These are phyloP conservation scores for Fraxinus americana DNA, from an alignment of 257 asterid genomes.

Conservation along the genomic window DNA sequence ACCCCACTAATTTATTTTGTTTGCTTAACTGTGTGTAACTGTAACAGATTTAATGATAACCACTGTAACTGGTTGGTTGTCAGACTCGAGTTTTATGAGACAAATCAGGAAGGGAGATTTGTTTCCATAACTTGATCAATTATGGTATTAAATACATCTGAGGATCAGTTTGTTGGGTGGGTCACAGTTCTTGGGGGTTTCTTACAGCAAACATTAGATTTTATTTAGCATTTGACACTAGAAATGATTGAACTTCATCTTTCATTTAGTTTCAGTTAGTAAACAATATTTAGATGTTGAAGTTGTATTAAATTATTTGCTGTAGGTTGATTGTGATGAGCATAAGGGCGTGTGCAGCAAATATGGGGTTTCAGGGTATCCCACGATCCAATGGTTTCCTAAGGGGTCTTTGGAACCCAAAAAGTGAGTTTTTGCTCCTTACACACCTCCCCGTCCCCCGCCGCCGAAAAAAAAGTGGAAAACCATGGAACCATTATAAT, in stretches of 20 bases:
- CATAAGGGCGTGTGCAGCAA: slow-evolving; percentile 83
- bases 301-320: slow-evolving; percentile 9
- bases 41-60: background rate
- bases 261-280: background rate
- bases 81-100: background rate
- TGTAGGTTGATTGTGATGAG: slow-evolving; percentile 92
- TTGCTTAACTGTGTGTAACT: background rate
- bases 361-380: slow-evolving; percentile 87
- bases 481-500: background rate
- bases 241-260: background rate
- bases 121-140: background rate
- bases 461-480: background rate
- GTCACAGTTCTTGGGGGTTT: background rate
- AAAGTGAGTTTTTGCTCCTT: slow-evolving; percentile 51
- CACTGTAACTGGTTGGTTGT: background rate
- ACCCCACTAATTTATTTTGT: background rate
- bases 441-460: background rate
- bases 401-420: slow-evolving; percentile 90
- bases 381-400: slow-evolving; percentile 96
- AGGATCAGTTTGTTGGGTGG: background rate
- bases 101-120: background rate
- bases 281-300: slow-evolving; percentile 5
- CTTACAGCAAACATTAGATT: slow-evolving; percentile 11
- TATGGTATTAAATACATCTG: slow-evolving; percentile 19
- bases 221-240: background rate